Base-by-base conservation (phyloP, 2,329 filamentous ascomycete genomes). In the Colletotrichum shisoi region DNA sequence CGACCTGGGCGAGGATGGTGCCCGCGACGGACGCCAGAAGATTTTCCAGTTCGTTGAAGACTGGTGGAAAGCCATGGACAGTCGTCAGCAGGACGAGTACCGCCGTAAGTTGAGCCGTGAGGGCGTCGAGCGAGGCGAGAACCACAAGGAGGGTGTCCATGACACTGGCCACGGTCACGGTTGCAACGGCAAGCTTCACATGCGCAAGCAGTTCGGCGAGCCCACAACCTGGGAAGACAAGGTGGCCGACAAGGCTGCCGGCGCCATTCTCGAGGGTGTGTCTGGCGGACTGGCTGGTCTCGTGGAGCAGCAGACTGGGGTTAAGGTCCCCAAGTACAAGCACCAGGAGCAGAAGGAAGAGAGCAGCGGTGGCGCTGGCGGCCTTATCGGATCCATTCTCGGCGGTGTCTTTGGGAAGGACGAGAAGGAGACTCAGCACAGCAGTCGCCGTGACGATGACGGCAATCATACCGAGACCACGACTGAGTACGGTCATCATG, bases 131-230 rank as follows among this genome's bases (percentile, higher is more conserved):
- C 83, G 87, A 53, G 91, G 91, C 17, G 84, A 89, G 68, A 97
- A 97, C 78, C 94, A 97, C 80, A 94, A 92, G 78, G 89, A 92
- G 72, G 92, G 92, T 34, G 90, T 94, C 12, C 80, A 93, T 17
- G 93, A 97, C 77, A 89, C 86, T 59, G 94, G 94, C 6, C 92
- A 94, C 74, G 91, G 91, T 13, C 92, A 97, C 75, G 93, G 93
- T 58, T 96, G 93, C 74, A 83, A 80, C 68, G 89, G 91, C 68
- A 93, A 93, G 78, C 82, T 97, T 12, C 86, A 89, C 70, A 91
- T 96, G 86, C 87, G 89, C 70, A 93, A 91, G 78, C 85, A 86
- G 71, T 87, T 85, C 67, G 78, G 80, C 39, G 79, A 79, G 13
- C 78, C 78, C 3, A 81, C 84, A 66, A 83, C 80, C 37, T 73